Evolutionary conservation across 2,329 filamentous ascomycete species (phyloP).

Genomic region (Exophiala viscosa): DNA sequence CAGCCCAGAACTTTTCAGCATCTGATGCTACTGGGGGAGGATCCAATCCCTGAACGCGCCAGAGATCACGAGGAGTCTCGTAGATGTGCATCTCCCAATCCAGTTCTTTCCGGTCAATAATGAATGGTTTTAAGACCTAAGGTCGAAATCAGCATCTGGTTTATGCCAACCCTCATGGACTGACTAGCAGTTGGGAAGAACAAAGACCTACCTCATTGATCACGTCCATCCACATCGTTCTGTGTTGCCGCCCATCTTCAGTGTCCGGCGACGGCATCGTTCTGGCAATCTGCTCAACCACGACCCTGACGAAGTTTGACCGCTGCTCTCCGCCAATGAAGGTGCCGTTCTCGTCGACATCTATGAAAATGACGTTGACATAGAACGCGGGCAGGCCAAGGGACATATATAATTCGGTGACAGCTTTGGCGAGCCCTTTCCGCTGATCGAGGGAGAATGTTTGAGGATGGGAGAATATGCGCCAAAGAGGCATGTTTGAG

Average conservation of each 20-base stretch:
- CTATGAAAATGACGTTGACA: conserved; percentile 31
- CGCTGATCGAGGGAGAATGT: conserved; percentile 12
- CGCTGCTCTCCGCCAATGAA: conserved; percentile 21
- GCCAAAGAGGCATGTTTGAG: conserved; percentile 22
- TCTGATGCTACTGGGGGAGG: conserved; percentile 10
- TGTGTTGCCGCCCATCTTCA: conserved; percentile 6
- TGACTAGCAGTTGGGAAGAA: background rate
- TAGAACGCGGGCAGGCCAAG: conserved; percentile 32
- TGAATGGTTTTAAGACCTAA: conserved; percentile 12
- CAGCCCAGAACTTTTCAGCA: conserved; percentile 11
- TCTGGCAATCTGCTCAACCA: conserved; percentile 23
- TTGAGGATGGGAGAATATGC: conserved; percentile 14
- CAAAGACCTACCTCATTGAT: conserved; percentile 10
- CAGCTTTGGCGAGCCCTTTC: conserved; percentile 22
- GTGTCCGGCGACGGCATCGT: conserved; percentile 12
- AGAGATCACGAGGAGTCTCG: conserved; percentile 22
- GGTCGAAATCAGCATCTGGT: background rate
- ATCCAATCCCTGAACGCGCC: conserved; percentile 17
- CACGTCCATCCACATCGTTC: conserved; percentile 17
- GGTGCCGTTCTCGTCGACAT: conserved; percentile 8
- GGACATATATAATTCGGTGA: conserved; percentile 30
- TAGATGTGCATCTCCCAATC: conserved; percentile 20
- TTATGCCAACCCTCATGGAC: background rate
- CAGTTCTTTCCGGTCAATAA: conserved; percentile 12
- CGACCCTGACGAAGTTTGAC: conserved; percentile 23